Conservation (phyloP, 352 stramenopile species). For the Pythium sp. region DNA sequence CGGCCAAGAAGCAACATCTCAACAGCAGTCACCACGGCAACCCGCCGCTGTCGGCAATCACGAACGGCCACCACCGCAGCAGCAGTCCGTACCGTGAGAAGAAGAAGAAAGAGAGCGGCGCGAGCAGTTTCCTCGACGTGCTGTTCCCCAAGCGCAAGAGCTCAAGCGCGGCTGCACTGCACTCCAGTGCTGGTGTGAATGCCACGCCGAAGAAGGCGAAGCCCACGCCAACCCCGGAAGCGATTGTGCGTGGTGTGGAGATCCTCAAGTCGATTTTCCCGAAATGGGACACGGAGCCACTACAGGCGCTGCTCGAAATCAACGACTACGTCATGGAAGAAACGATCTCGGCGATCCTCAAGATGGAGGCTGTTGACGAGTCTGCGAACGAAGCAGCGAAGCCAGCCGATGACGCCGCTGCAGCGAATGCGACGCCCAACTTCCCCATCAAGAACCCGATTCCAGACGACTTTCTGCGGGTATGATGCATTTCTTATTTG, state of each 20-base stretch:
- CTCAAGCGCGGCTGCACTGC: background rate
- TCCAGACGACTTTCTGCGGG: constrained; percentile 75
- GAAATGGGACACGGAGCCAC: constrained; percentile 61
- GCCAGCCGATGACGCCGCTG: background rate
- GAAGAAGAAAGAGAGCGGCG: constrained; percentile 15
- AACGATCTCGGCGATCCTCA: constrained; percentile 71
- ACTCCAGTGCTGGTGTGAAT: background rate
- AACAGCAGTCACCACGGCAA: background rate
- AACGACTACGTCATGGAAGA: constrained; percentile 82
- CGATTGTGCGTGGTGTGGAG: constrained; percentile 57
- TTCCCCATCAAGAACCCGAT: constrained; percentile 71
- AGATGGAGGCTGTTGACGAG: constrained; percentile 67
- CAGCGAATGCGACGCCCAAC: constrained; percentile 9
- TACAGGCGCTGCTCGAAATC: constrained; percentile 72
- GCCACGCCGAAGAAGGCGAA: constrained; percentile 9
- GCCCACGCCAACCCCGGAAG: constrained; percentile 35
- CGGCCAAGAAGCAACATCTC: background rate
- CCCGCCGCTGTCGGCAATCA: background rate
- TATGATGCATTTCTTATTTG: constrained; percentile 18
- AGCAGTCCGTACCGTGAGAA: constrained; percentile 12
- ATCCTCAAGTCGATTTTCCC: constrained; percentile 83
- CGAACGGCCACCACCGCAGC: constrained; percentile 9
- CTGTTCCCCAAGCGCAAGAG: constrained; percentile 21
- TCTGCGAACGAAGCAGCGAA: constrained; percentile 8
- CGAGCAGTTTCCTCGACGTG: constrained; percentile 12